Base-by-base conservation (phyloP, 2,329 filamentous ascomycete species). In the Colletotrichum liriopes region DNA sequence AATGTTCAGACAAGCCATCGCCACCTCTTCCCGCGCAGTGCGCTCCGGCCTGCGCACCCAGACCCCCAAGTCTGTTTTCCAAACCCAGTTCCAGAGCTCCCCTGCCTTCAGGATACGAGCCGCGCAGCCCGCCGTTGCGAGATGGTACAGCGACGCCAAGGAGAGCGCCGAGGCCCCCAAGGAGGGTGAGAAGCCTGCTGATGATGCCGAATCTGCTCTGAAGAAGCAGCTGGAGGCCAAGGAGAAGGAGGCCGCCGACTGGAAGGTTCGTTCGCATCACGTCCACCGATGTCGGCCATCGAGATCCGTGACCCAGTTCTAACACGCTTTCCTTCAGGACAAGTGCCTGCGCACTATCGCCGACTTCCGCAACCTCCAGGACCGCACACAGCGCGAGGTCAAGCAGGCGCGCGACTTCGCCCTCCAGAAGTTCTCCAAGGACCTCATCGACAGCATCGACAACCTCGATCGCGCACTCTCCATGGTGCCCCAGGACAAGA, bases 301-400 rank as follows among this genome's bases (percentile, higher is more conserved):
- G 11, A 41, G 39, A 26, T 63, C 11, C 23, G 23, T 32, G 16
- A 68, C 45, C 49, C 32, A 12, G 18, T 52, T 37, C 60, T 72
- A 60, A 72, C 66, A 60, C 49, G 39, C 54, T 55, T 12, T 32
- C 18, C 32, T 56, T 67, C 72, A 98, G 96, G 96, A 98, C 85
- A 96, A 95, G 87, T 97, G 95, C 84, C 90, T 98, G 75, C 96
- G 96, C 81, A 93, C 93, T 67, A 92, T 98, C 75, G 96, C 96
- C 84, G 96, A 99, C 79, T 98, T 97, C 90, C 94, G 94, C 82
- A 99, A 98, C 86, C 93, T 99, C 63, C 96, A 98, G 86, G 94
- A 98, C 80, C 94, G 96, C 80, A 97, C 94, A 54, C 90, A 92
- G 82, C 94, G 96, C 80, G 96, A 99, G 77, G 92, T 97, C 82